These are phyloP conservation scores for Pyrenochaeta sp. DNA, from an alignment of 2,329 filamentous ascomycete genomes.

Conservation along the genomic window DNA sequence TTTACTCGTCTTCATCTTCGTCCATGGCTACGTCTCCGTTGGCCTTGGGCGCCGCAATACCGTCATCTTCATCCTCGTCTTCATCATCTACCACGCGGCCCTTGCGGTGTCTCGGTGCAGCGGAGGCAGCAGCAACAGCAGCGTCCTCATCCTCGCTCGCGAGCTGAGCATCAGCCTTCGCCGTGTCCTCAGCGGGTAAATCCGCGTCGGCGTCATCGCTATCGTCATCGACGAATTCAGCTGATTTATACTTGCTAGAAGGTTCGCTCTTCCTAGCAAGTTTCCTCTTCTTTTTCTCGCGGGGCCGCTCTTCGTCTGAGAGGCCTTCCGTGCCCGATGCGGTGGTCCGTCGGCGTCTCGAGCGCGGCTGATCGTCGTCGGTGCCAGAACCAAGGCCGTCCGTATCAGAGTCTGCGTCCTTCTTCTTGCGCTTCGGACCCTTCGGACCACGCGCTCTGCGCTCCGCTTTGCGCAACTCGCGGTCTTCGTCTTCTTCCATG, in stretches of 20 bases:
- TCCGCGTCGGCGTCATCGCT: conserved; percentile 43
- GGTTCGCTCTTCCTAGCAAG: conserved; percentile 62
- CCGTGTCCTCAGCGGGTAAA: conserved; percentile 25
- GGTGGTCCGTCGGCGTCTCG: conserved; percentile 47
- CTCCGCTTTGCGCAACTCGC: conserved; percentile 76
- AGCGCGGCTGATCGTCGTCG: conserved; percentile 49
- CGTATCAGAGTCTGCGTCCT: conserved; percentile 58
- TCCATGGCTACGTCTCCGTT: conserved; percentile 37
- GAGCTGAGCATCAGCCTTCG: conserved; percentile 13
- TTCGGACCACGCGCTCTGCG: conserved; percentile 61
- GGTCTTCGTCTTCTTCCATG: conserved; percentile 71
- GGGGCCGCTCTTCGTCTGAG: conserved; percentile 66
- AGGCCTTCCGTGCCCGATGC: conserved; percentile 51
- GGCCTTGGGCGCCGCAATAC: conserved; percentile 26
- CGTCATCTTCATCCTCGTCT: conserved; percentile 41
- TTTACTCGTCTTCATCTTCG: conserved; percentile 44
- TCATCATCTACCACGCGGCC: conserved; percentile 46
- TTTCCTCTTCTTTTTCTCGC: conserved; percentile 70
- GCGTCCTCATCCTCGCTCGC: conserved; percentile 35
- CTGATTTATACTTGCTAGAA: conserved; percentile 80
- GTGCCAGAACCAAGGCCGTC: conserved; percentile 49
- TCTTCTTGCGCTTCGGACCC: conserved; percentile 67
- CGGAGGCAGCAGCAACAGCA: conserved; percentile 5
- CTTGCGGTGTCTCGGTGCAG: conserved; percentile 38
- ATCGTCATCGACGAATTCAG: conserved; percentile 83